Base-by-base conservation (phyloP, 148 eudicot species). In the Drosera capensis region DNA sequence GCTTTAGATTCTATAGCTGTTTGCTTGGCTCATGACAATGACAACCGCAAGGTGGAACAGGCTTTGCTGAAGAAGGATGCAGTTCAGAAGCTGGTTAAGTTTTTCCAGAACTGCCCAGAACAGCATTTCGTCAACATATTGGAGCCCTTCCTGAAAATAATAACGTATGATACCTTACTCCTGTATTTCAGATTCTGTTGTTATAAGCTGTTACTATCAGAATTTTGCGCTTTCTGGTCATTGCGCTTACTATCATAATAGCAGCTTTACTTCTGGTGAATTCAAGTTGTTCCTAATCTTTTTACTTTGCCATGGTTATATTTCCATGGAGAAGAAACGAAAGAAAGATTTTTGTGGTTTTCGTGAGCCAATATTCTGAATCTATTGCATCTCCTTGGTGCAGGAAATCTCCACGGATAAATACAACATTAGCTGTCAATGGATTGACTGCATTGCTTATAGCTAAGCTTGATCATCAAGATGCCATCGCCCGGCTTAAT, bases 401-500 rank as follows among this genome's bases (percentile, higher is more conserved):
- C 82, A 90, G 99, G 70, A 90, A 90, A 85, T 90, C 99, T 49
- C 64, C 88, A 20, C 74, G 88, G 43, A 80, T 90, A 57, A 90
- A 90, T 68, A 90, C 87, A 9, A 81, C 94, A 40, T 62, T 90
- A 64, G 95, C 99, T 57, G 85, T 81, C 40, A 90, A 84, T 43
- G 95, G 99, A 38, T 73, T 90, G 70, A 90, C 99, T 18, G 85
- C 95, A 0, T 66, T 90, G 71, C 87, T 90, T 30, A 78, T 90
- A 54, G 77, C 73, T 3, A 85, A 86, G 74, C 93, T 90, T 26
- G 93, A 90, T 58, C 94, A 90, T 47, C 99, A 66, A 67, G 99
- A 90, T 76, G 99, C 99, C 37, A 90, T 90, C 52, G 88, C 99
- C 68, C 95, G 99, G 35, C 80, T 90, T 62, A 84, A 90, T 72